Evolutionary conservation across 2,329 filamentous ascomycete genomes (phyloP), one percentile per base, ranked within the genome.

Genomic region (Monosporascus sp.): DNA sequence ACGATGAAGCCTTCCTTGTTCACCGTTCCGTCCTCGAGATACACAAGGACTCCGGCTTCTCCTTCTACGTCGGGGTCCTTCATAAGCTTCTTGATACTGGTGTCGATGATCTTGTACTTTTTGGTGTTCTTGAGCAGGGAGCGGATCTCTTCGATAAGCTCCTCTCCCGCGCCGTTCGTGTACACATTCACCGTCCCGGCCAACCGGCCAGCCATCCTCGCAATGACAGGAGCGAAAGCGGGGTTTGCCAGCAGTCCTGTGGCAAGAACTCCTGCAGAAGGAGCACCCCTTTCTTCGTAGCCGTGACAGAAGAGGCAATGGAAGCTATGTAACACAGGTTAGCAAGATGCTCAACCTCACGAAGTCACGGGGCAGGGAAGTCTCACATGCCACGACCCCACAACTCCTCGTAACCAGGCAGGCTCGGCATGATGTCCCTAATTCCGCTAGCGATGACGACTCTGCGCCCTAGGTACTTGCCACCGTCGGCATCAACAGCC

Each of bases 261-360:
- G 1, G 73, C 75, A 3, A 83, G 69, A 4, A 82, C 60, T 1
- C 78, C 79, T 0, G 72, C 72, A 0, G 75, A 74, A 0, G 67
- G 59, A 3, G 66, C 62, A 2, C 77, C 79, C 15, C 75, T 71
- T 49, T 84, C 78, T 56, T 85, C 82, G 61, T 74, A 84, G 5
- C 82, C 82, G 56, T 84, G 74, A 63, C 81, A 85, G 59, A 78
- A 82, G 1, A 84, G 72, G 57, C 81, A 85, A 59, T 84, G 80
- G 57, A 80, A 84, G 45, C 74, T 76, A 34, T 5, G 31, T 31
- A 34, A 18, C 31, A 34, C 31, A 5, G 9, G 37, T 24, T 0
- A 22, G 20, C 1, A 11, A 22, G 25, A 61, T 25, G 58, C 52
- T 48, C 22, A 25, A 27, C 47, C 17, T 22, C 11, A 54, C 24